Percentiles rank a stretch among this genome's conserved stretches.
These are phyloP conservation scores for Toxoplasma gondii DNA, from an alignment of 169 alveolate species.

Conservation along the genomic window DNA sequence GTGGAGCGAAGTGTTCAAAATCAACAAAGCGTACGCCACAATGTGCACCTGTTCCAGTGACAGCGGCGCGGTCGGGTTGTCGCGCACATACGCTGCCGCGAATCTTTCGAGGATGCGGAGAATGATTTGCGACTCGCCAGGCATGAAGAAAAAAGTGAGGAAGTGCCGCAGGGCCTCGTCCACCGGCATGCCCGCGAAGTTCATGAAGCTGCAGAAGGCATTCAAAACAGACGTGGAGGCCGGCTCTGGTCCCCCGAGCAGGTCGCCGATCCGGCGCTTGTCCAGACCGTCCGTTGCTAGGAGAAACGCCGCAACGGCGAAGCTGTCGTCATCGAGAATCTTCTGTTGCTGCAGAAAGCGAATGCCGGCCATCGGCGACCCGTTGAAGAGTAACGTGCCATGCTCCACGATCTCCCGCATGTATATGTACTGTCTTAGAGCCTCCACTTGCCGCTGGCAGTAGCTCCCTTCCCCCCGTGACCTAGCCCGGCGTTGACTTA, in stretches of 20 bases:
- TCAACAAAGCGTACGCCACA: conserved; percentile 2
- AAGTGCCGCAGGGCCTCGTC: conserved; percentile 37
- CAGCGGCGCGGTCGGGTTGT: conserved; percentile 18
- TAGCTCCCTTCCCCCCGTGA: not conserved
- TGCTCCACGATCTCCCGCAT: not conserved
- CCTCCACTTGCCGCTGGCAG: not conserved
- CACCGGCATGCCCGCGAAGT: not conserved
- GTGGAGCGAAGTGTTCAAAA: conserved; percentile 20
- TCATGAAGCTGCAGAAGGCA: not conserved
- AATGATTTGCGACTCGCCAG: conserved; percentile 26
- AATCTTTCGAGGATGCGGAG: conserved; percentile 20
- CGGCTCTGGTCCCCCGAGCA: not conserved
- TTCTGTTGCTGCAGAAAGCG: not conserved
- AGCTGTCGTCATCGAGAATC: not conserved
- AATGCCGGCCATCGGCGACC: conserved; percentile 9
- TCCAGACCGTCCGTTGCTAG: conserved; percentile 30
- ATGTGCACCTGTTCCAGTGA: not conserved
- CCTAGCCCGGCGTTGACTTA: not conserved
- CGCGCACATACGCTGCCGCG: not conserved
- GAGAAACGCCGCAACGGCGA: conserved; percentile 27
- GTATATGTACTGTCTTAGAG: not conserved
- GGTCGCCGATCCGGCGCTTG: not conserved
- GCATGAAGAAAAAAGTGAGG: not conserved
- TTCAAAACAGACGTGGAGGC: not conserved
- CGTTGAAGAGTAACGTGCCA: conserved; percentile 1